phyloP scores from a whole-genome alignment of 202 grass and related monocot species.

The Setaria viridis region DNA sequence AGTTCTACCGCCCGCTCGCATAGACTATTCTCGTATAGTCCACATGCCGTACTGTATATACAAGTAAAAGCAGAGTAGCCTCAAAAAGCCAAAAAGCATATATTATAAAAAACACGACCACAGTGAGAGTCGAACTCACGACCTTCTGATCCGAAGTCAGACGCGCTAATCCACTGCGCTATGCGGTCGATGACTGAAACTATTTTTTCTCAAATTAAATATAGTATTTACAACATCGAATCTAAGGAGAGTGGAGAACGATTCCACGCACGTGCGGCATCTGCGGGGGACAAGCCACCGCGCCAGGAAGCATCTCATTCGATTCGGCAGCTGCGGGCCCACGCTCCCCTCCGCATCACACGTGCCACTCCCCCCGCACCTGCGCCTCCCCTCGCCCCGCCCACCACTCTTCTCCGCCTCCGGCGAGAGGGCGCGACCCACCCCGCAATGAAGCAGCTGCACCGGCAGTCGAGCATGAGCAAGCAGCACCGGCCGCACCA shows the following conservation, averaged over 20 bases:
- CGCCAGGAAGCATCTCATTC: conserved; percentile 44
- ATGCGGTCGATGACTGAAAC: conserved; percentile 49
- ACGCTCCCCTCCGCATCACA: not conserved
- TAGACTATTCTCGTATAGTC: too few relatives aligned
- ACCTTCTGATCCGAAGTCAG: conserved; percentile 99
- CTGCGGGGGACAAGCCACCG: conserved; percentile 34
- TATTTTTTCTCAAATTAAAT: rapidly evolving
- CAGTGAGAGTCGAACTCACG: conserved; percentile 91
- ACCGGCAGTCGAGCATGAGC: conserved; percentile 55
- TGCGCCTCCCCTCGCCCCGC: not conserved
- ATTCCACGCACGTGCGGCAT: conserved; percentile 58
- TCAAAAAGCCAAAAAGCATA: not conserved
- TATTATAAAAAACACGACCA: not conserved
- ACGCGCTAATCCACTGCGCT: conserved; percentile 99
- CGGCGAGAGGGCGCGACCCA: conserved; percentile 40
- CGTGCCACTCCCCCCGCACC: conserved; percentile 3
- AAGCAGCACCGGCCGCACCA: conserved; percentile 57
- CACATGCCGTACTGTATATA: too few relatives aligned
- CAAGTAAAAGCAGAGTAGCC: too few relatives aligned
- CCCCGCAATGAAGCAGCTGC: conserved; percentile 51
- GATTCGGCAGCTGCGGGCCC: conserved; percentile 6
- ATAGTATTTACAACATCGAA: too few relatives aligned
- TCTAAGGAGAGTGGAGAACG: not conserved
- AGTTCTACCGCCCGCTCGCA: too few relatives aligned
- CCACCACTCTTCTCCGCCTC: conserved; percentile 24